phyloP scores from a whole-genome alignment of 2,329 filamentous ascomycete genomes.

The Thielaviopsis ethacetica region DNA sequence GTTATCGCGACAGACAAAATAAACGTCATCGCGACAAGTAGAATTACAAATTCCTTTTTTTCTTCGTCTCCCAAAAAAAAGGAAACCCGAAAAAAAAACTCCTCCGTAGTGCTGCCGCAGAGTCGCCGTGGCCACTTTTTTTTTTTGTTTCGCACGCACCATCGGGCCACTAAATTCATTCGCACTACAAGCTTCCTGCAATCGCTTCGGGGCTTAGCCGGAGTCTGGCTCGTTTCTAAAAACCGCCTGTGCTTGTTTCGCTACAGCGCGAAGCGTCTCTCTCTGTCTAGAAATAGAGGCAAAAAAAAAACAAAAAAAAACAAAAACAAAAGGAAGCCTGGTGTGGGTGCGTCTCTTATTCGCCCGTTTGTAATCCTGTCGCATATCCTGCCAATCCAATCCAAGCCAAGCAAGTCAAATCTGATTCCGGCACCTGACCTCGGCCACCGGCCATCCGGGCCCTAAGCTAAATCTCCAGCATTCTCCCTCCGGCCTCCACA shows the following conservation, averaged over 20 bases:
- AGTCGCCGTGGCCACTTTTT: too few relatives aligned
- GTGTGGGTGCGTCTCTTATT: background rate
- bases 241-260: background rate
- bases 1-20: background rate
- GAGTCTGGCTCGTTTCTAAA: background rate
- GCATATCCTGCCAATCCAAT: background rate
- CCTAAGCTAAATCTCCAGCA: slow-evolving; percentile 4
- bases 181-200: background rate
- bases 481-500: slow-evolving; percentile 11
- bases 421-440: slow-evolving; percentile 12
- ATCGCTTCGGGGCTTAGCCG: background rate
- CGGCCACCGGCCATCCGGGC: slow-evolving; percentile 13
- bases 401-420: background rate
- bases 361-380: background rate
- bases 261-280: background rate
- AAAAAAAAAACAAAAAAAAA: background rate
- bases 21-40: background rate
- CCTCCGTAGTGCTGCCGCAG: background rate
- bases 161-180: background rate
- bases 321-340: background rate
- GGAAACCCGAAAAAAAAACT: background rate
- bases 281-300: background rate
- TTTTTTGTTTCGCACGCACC: too few relatives aligned
- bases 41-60: background rate
- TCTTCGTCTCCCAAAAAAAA: background rate